Evolutionary conservation across 345 rosid genomes (phyloP).

Genomic region (Melastoma malabathricum): DNA sequence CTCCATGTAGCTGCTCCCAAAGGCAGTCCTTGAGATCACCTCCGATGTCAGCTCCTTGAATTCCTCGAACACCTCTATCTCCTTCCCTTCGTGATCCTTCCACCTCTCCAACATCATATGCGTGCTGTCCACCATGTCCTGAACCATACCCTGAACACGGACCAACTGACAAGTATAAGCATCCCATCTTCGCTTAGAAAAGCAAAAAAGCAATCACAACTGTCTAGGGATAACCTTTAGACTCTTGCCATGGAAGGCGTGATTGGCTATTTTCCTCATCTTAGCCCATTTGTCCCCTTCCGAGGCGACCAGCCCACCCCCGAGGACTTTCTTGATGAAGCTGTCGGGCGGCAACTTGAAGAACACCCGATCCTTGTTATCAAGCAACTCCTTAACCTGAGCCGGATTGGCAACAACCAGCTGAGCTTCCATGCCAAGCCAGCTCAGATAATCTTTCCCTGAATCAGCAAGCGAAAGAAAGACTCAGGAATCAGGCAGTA

Average conservation of each 20-base stretch:
- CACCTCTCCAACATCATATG: too few relatives aligned
- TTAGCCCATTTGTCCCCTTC: conserved; percentile 20
- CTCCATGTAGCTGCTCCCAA: too few relatives aligned
- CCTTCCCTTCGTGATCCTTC: too few relatives aligned
- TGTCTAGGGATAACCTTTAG: conserved; percentile 12
- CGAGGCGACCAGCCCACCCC: conserved; percentile 22
- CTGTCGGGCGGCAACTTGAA: neutral
- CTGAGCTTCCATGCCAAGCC: conserved; percentile 17
- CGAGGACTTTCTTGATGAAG: conserved; percentile 6
- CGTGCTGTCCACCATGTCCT: too few relatives aligned
- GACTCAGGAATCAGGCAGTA: too few relatives aligned
- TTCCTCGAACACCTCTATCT: too few relatives aligned
- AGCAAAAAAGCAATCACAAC: too few relatives aligned
- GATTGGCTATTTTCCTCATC: conserved; percentile 21
- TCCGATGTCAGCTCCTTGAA: too few relatives aligned
- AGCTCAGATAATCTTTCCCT: conserved; percentile 20
- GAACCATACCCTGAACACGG: too few relatives aligned
- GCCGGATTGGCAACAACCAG: conserved; percentile 19
- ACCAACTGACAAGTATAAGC: too few relatives aligned
- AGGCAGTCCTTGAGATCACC: too few relatives aligned
- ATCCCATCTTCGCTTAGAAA: too few relatives aligned
- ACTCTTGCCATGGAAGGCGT: conserved; percentile 25
- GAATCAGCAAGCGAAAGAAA: neutral
- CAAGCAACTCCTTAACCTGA: conserved; percentile 21
- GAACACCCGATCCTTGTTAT: conserved; percentile 9